A percentile compares a stretch with the other conserved stretches of the same genome.
These are phyloP conservation scores for Sphaerulina vaccinii DNA, from an alignment of 2,329 filamentous ascomycete genomes.

Conservation along the genomic window DNA sequence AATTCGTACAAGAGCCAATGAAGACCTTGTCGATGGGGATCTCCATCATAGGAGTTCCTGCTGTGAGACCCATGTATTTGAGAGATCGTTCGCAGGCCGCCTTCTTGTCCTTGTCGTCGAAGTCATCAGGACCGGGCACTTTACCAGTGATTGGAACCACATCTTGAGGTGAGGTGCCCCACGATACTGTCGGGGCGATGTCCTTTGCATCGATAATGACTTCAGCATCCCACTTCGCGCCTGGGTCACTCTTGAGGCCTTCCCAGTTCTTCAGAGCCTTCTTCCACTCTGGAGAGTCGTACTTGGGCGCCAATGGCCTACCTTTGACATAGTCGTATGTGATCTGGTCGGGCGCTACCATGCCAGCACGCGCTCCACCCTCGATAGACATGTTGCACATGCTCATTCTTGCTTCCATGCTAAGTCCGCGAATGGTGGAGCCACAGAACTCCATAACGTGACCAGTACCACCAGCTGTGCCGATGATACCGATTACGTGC, in stretches of 20 bases:
- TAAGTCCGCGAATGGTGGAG: constrained; percentile 82
- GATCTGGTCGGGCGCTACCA: constrained; percentile 91
- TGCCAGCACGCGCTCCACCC: constrained; percentile 88
- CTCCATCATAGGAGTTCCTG: constrained; percentile 90
- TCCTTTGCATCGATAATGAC: constrained; percentile 90
- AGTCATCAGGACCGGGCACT: constrained; percentile 89
- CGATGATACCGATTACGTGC: constrained; percentile 88
- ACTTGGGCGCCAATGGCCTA: constrained; percentile 81
- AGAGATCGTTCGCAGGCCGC: constrained; percentile 75
- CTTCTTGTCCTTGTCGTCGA: constrained; percentile 77
- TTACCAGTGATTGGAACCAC: constrained; percentile 88
- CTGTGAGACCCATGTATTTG: constrained; percentile 90
- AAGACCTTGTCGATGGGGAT: constrained; percentile 92
- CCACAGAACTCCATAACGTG: constrained; percentile 97
- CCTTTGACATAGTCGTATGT: constrained; percentile 96
- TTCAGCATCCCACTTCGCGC: constrained; percentile 84
- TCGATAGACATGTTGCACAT: constrained; percentile 99
- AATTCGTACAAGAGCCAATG: constrained; percentile 97
- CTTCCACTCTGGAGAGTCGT: constrained; percentile 83
- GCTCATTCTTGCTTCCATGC: constrained; percentile 97
- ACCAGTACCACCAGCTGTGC: constrained; percentile 91
- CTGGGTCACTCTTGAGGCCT: constrained; percentile 78
- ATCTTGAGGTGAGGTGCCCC: constrained; percentile 96
- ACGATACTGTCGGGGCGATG: constrained; percentile 88
- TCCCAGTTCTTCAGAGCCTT: constrained; percentile 86